These are phyloP conservation scores for Funneliformis mosseae DNA, from an alignment of 192 early-diverging fungal species.

Conservation along the genomic window DNA sequence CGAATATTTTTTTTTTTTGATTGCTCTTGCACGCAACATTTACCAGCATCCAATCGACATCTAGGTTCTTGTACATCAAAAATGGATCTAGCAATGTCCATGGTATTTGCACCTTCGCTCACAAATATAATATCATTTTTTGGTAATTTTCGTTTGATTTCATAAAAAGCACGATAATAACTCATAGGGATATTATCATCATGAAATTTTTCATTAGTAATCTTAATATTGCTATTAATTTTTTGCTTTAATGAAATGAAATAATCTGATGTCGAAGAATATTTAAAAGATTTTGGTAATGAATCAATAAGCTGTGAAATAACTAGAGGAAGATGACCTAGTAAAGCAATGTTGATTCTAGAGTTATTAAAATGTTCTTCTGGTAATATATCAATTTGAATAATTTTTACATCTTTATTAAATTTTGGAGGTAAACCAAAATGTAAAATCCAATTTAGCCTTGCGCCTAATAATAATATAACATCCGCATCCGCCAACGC, in stretches of 20 bases:
- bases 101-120: conserved; percentile 77
- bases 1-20: too few species aligned
- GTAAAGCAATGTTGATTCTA: conserved; percentile 51
- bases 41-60: conserved; percentile 67
- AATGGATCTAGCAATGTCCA: conserved; percentile 76
- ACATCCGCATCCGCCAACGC: conserved; percentile 71
- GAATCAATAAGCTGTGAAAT: conserved; percentile 51
- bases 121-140: conserved; percentile 56
- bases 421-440: conserved; percentile 65
- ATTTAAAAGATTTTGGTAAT: not conserved
- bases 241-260: conserved; percentile 39
- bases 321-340: conserved; percentile 62
- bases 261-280: conserved; percentile 27
- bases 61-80: conserved; percentile 67
- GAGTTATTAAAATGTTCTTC: conserved; percentile 68
- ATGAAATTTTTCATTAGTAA: conserved; percentile 45
- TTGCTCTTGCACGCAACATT: not conserved
- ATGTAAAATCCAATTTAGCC: conserved; percentile 77
- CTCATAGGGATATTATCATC: conserved; percentile 56
- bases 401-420: conserved; percentile 57
- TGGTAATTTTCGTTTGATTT: conserved; percentile 64
- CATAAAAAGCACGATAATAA: conserved; percentile 69
- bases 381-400: conserved; percentile 69
- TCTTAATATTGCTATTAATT: conserved; percentile 47
- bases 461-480: conserved; percentile 66